Evolutionary conservation across 257 asterid species (phyloP).

Genomic region (Gentiana straminea): DNA sequence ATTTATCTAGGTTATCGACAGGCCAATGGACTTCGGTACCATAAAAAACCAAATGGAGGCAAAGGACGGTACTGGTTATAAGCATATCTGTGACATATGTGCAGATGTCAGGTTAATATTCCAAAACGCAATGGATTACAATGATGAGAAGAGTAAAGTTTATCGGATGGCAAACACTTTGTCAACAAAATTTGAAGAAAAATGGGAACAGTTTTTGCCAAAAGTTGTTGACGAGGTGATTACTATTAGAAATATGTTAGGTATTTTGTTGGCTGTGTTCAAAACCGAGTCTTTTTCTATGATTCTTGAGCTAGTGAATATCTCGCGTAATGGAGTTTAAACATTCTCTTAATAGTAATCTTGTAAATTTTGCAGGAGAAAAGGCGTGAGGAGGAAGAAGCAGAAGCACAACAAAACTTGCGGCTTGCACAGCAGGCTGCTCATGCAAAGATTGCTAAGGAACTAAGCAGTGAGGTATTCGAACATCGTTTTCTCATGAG

Average conservation of each 20-base stretch:
- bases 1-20: constrained; percentile 67
- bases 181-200: constrained; percentile 78
- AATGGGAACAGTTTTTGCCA: constrained; percentile 79
- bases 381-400: constrained; percentile 69
- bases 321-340: not conserved
- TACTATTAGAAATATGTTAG: not conserved
- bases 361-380: constrained; percentile 40
- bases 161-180: constrained; percentile 67
- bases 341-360: not conserved
- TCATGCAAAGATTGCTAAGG: constrained; percentile 66
- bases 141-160: constrained; percentile 79
- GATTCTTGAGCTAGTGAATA: not conserved
- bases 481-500: too few species aligned
- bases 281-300: not conserved
- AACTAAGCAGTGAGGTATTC: constrained; percentile 58
- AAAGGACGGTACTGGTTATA: constrained; percentile 88
- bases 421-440: constrained; percentile 64
- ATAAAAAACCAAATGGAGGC: constrained; percentile 97
- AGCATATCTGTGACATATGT: constrained; percentile 70
- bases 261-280: constrained; percentile 1
- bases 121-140: constrained; percentile 86
- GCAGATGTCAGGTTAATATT: constrained; percentile 75
- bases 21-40: constrained; percentile 99
- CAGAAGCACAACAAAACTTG: constrained; percentile 45
- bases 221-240: constrained; percentile 90